Percentiles rank a stretch among this genome's conserved stretches.
phyloP scores from a whole-genome alignment of 140 eudicot species.

The Senecio squalidus region DNA sequence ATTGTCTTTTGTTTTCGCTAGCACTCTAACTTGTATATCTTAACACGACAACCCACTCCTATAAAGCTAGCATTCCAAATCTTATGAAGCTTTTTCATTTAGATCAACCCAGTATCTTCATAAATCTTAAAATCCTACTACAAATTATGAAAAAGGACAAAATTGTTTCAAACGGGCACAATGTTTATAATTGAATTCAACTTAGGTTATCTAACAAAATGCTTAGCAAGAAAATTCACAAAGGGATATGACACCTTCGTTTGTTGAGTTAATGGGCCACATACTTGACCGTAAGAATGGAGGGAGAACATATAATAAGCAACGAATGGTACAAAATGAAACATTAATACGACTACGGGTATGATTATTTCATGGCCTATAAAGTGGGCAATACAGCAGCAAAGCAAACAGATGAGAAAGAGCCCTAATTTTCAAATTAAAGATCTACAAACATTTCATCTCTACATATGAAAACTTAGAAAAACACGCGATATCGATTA shows the following conservation, averaged over 20 bases:
- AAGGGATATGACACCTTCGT: conserved; percentile 9
- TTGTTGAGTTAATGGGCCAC: background rate
- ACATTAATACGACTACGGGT: too few species aligned
- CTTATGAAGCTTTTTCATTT: background rate
- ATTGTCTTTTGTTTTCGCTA: background rate
- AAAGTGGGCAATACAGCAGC: too few species aligned
- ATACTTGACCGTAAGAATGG: background rate
- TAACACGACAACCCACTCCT: background rate
- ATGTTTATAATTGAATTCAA: background rate
- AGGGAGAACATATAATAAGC: background rate
- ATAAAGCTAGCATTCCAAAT: background rate
- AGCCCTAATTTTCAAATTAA: too few species aligned
- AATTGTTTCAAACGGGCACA: background rate
- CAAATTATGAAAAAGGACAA: background rate
- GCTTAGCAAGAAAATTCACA: conserved; percentile 11
- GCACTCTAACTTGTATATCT: background rate
- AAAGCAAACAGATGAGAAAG: too few species aligned
- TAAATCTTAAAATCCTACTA: conserved; percentile 1
- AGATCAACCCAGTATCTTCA: background rate
- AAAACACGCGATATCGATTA: too few species aligned
- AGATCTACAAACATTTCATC: too few species aligned
- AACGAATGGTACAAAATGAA: background rate
- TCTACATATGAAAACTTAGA: too few species aligned
- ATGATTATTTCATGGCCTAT: too few species aligned
- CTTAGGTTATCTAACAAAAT: background rate